A percentile compares a stretch with the other conserved stretches of the same genome.
phyloP scores from a whole-genome alignment of 208 protist genomes.

The Acanthamoeba polyphaga region DNA sequence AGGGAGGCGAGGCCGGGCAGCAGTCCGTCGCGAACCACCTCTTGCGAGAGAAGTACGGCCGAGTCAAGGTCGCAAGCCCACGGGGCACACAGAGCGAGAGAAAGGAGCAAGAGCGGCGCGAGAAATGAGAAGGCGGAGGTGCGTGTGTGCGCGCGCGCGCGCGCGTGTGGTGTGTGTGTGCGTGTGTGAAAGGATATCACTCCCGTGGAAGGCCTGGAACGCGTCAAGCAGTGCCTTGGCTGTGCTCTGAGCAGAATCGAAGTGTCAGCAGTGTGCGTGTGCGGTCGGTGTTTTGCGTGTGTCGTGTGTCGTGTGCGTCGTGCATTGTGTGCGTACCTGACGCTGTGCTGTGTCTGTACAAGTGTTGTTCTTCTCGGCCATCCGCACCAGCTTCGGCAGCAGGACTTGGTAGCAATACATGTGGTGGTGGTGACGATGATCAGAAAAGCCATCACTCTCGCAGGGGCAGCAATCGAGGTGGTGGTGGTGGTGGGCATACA shows the following conservation, averaged over 20 bases:
- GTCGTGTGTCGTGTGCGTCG: not conserved
- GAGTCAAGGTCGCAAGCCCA: not conserved
- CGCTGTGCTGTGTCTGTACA: constrained; percentile 44
- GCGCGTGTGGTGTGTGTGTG: not conserved
- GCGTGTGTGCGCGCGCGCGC: not conserved
- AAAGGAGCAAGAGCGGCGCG: not conserved
- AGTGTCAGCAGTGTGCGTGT: not conserved
- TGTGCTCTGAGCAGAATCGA: not conserved
- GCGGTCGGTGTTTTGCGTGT: not conserved
- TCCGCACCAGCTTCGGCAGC: constrained; percentile 46
- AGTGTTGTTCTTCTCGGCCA: constrained; percentile 62
- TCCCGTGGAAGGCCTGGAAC: constrained; percentile 60
- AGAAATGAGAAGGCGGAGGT: not conserved
- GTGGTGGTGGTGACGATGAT: not conserved
- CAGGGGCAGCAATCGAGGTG: not conserved
- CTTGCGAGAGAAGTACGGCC: constrained; percentile 2
- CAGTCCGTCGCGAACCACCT: constrained; percentile 67
- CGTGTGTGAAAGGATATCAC: constrained; percentile 16
- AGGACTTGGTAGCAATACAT: not conserved
- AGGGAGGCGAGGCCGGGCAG: constrained; percentile 33
- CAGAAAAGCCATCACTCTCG: too few species aligned
- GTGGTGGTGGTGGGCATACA: constrained; percentile 30
- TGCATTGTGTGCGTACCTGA: not conserved
- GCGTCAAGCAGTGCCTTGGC: constrained; percentile 56
- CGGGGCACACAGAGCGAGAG: not conserved